Conservation (phyloP, 2,329 filamentous ascomycete genomes). For the Chaetomiaceae sp. region DNA sequence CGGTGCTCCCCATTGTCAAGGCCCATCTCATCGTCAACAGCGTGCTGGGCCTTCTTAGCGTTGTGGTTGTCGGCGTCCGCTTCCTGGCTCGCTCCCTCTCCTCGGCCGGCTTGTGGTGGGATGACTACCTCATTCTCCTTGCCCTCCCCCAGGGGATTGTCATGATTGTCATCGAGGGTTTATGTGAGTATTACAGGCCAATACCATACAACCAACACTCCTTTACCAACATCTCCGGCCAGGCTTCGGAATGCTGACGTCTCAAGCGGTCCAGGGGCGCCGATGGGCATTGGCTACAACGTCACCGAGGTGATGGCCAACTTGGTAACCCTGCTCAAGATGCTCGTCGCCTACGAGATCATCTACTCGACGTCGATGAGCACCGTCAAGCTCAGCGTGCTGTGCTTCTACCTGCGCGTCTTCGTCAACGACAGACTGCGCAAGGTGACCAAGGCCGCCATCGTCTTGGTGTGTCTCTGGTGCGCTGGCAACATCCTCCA, state of each 20-base stretch:
- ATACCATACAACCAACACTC: too few relatives aligned
- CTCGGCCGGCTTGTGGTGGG: conserved; percentile 30
- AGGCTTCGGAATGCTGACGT: neutral
- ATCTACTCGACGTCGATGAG: conserved; percentile 33
- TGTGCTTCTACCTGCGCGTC: conserved; percentile 40
- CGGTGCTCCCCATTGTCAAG: conserved; percentile 23
- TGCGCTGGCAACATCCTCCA: conserved; percentile 25
- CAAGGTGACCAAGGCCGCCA: conserved; percentile 28
- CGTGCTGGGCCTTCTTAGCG: conserved; percentile 22
- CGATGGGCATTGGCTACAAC: conserved; percentile 28
- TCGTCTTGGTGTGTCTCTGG: conserved; percentile 28
- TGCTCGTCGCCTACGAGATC: conserved; percentile 36
- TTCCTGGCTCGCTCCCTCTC: conserved; percentile 27
- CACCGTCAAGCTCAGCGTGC: conserved; percentile 38
- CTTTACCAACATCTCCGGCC: too few relatives aligned
- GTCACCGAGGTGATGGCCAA: conserved; percentile 25
- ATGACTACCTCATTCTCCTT: conserved; percentile 36
- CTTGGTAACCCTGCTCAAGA: conserved; percentile 26
- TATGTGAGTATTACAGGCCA: conserved; percentile 25
- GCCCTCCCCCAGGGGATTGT: conserved; percentile 30
- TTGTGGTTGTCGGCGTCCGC: conserved; percentile 26
- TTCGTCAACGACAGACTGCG: conserved; percentile 33
- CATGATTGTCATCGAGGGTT: conserved; percentile 30
- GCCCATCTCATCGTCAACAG: conserved; percentile 28
- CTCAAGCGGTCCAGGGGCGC: conserved; percentile 11